Evolutionary conservation across 139 green algal species (phyloP).

Genomic region (Chlamydomonas eustigma): DNA sequence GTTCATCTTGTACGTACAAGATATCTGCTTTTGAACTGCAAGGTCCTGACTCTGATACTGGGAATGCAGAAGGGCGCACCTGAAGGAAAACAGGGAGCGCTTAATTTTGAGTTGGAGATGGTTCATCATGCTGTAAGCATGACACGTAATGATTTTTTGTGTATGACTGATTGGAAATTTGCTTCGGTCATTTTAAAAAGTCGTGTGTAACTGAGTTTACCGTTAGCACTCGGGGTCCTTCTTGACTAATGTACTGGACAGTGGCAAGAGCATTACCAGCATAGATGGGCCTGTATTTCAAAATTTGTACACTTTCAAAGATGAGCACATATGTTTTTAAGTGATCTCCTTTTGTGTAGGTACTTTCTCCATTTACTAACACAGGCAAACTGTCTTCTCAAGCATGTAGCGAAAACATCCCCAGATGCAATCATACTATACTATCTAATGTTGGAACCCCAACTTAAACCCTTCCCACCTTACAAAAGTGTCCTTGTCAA

Average conservation of each 20-base stretch:
- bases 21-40: constrained; percentile 21
- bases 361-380: background rate
- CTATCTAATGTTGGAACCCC: background rate
- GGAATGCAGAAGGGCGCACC: constrained; percentile 75
- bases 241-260: constrained; percentile 39
- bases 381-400: background rate
- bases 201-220: too few relatives aligned
- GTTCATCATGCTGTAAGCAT: too few relatives aligned
- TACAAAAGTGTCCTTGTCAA: constrained; percentile 63
- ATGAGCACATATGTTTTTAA: background rate
- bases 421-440: background rate
- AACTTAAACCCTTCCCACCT: constrained; percentile 23
- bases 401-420: background rate
- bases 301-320: constrained; percentile 10
- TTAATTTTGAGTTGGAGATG: too few relatives aligned
- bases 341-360: background rate
- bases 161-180: too few relatives aligned
- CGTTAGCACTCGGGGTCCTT: constrained; percentile 58
- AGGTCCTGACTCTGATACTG: background rate
- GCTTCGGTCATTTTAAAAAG: too few relatives aligned
- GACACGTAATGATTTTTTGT: too few relatives aligned
- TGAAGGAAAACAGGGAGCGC: too few relatives aligned
- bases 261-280: constrained; percentile 87
- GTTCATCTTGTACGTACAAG: constrained; percentile 35
- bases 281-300: constrained; percentile 89